Evolutionary conservation across 768 basidiomycete genomes (phyloP).

Genomic region (Calocera cornea): DNA sequence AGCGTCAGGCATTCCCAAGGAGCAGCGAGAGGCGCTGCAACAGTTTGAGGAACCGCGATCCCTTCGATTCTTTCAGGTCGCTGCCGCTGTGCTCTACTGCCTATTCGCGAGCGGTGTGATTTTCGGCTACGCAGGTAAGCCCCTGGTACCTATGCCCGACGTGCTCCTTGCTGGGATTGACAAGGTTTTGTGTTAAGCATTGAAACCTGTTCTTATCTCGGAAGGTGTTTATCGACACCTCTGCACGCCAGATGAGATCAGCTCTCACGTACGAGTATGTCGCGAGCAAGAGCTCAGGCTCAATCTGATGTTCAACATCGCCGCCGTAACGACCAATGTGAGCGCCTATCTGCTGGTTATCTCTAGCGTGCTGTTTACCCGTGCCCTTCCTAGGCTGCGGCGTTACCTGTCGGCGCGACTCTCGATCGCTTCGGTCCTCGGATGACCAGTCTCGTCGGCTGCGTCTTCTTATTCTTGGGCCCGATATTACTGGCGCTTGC

Average conservation of each 20-base stretch:
- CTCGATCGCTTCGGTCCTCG: conserved; percentile 24
- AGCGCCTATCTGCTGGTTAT: neutral
- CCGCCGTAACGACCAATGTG: conserved; percentile 26
- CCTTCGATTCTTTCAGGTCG: neutral
- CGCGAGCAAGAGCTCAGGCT: conserved; percentile 18
- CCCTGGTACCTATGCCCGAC: neutral
- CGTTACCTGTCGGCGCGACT: conserved; percentile 21
- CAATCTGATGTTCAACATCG: conserved; percentile 26
- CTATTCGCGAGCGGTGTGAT: conserved; percentile 18
- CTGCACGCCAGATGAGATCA: conserved; percentile 16
- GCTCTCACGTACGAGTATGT: conserved; percentile 11
- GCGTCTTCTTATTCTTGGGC: conserved; percentile 22
- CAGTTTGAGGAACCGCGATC: neutral
- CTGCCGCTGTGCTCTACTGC: neutral
- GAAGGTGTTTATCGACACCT: conserved; percentile 23
- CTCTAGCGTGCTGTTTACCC: conserved; percentile 4
- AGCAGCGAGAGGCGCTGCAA: neutral
- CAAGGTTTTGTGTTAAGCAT: conserved; percentile 13
- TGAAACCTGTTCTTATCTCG: conserved; percentile 25
- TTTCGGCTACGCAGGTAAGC: conserved; percentile 21
- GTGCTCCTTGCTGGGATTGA: neutral
- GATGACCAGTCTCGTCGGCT: conserved; percentile 23
- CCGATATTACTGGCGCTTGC: conserved; percentile 23
- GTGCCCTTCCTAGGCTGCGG: conserved; percentile 15
- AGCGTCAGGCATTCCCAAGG: neutral